Percentiles rank a stretch among this genome's conserved stretches.
These are phyloP conservation scores for Nicotiana noctiflora DNA, from an alignment of 257 asterid genomes.

Conservation along the genomic window DNA sequence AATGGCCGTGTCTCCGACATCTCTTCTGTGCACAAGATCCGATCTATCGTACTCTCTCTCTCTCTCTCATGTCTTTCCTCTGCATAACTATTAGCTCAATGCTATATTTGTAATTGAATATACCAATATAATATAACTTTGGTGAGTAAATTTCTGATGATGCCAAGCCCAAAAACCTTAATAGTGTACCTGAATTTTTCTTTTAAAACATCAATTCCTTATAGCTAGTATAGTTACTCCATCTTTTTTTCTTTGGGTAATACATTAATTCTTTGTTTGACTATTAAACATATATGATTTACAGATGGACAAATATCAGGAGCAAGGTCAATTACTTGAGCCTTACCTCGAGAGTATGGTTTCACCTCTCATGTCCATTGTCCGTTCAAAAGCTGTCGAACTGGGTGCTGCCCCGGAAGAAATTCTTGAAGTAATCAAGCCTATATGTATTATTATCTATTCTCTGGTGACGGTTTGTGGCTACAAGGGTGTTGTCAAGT, in stretches of 20 bases:
- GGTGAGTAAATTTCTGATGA: background rate
- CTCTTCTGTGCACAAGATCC: constrained; percentile 65
- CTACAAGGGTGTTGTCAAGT: constrained; percentile 86
- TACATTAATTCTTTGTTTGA: background rate
- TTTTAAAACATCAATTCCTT: background rate
- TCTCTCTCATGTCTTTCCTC: background rate
- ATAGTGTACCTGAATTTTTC: background rate
- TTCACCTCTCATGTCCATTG: constrained; percentile 75
- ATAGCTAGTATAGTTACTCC: background rate
- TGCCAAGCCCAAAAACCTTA: background rate
- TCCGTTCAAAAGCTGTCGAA: constrained; percentile 67
- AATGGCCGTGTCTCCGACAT: constrained; percentile 59
- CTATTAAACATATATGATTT: background rate
- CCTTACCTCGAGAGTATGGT: constrained; percentile 90
- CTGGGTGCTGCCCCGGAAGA: constrained; percentile 52
- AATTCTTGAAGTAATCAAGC: constrained; percentile 64
- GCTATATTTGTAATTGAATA: background rate
- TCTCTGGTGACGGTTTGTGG: constrained; percentile 91
- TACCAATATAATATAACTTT: background rate
- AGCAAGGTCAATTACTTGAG: constrained; percentile 91
- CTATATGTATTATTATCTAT: constrained; percentile 76
- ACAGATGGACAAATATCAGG: constrained; percentile 97
- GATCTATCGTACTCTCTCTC: constrained; percentile 64
- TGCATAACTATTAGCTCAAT: background rate
- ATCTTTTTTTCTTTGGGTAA: background rate